Conservation (phyloP, 208 protist genomes). For the Acanthamoeba triangularis region DNA sequence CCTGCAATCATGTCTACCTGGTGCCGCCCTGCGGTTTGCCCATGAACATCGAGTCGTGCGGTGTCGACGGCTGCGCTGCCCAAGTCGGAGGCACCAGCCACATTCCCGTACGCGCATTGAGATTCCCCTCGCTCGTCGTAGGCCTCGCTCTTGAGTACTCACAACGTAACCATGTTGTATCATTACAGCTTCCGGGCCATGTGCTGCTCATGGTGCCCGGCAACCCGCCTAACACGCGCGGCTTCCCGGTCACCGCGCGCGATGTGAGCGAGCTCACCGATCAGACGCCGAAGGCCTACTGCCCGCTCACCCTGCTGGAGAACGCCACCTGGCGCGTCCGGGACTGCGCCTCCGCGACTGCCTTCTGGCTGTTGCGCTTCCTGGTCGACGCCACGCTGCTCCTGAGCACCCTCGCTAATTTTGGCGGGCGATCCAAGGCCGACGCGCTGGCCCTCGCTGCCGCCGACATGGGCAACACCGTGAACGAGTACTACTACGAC, state of each 20-base stretch:
- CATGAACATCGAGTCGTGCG: constrained; percentile 21
- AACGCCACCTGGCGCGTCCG: not conserved
- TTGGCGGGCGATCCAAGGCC: not conserved
- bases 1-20: constrained; percentile 26
- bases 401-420: not conserved
- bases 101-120: not conserved
- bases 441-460: not conserved
- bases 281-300: constrained; percentile 15
- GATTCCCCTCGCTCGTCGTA: not conserved
- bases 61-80: constrained; percentile 35
- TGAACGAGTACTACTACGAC: not conserved
- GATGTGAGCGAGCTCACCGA: constrained; percentile 2
- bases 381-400: constrained; percentile 38
- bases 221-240: not conserved
- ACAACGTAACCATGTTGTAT: no score
- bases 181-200: constrained; percentile 4
- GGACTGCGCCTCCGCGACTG: not conserved
- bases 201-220: constrained; percentile 6
- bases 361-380: constrained; percentile 19
- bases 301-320: not conserved
- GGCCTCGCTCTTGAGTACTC: not conserved
- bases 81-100: not conserved
- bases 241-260: not conserved
- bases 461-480: not conserved
- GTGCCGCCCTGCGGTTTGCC: constrained; percentile 52